phyloP scores from a whole-genome alignment of 495 filamentous ascomycete species.

The Jackrogersella minutella region DNA sequence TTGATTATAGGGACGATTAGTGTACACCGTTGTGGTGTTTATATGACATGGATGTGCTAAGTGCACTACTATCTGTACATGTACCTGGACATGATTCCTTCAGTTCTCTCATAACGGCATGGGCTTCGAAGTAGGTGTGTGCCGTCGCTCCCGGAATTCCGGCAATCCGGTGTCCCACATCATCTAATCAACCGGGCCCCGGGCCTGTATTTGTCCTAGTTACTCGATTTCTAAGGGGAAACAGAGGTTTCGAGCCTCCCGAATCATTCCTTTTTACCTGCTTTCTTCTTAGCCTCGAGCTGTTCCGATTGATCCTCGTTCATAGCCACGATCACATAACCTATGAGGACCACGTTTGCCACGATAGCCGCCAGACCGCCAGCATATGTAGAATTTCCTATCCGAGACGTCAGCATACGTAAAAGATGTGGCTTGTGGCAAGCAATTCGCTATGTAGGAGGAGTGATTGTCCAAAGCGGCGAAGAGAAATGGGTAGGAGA shows the following conservation, averaged over 20 bases:
- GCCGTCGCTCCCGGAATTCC: neutral
- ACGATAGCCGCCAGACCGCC: slow-evolving; percentile 85
- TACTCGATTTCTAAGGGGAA: neutral
- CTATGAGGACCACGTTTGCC: slow-evolving; percentile 90
- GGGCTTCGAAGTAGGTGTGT: neutral
- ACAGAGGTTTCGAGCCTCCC: slow-evolving; percentile 16
- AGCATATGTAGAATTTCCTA: slow-evolving; percentile 87
- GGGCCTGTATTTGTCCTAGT: neutral
- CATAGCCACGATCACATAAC: slow-evolving; percentile 91
- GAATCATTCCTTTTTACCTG: slow-evolving; percentile 35
- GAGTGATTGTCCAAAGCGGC: neutral
- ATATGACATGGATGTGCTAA: neutral
- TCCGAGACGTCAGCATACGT: slow-evolving; percentile 10
- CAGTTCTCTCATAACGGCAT: neutral
- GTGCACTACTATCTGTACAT: neutral
- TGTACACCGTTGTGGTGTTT: no score
- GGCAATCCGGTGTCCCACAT: no score
- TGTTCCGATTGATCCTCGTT: slow-evolving; percentile 79
- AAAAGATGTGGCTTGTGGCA: neutral
- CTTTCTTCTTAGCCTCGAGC: slow-evolving; percentile 41
- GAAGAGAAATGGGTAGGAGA: neutral
- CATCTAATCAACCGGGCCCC: neutral
- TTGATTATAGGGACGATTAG: no score
- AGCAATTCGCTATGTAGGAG: neutral
- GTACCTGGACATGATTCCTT: neutral